Conservation (phyloP, 176 grass and related monocot species). For the Eleusine indica region DNA sequence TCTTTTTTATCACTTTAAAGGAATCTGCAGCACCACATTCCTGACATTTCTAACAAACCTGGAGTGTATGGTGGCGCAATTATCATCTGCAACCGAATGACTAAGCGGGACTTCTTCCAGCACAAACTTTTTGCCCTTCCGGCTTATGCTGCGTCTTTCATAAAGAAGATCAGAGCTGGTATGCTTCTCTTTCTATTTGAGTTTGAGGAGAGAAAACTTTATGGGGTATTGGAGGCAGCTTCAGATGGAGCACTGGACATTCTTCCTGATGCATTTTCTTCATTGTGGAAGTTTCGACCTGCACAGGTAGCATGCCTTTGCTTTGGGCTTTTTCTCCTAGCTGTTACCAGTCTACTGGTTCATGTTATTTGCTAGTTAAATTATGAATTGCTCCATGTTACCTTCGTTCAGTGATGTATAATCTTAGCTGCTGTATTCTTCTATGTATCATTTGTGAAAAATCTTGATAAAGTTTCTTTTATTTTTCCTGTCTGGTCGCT, state of each 20-base stretch:
- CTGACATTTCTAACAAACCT: constrained; percentile 40
- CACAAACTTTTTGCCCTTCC: constrained; percentile 58
- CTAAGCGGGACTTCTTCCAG: constrained; percentile 50
- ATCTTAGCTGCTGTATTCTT: background rate
- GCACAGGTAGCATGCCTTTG: constrained; percentile 50
- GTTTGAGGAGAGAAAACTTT: constrained; percentile 61
- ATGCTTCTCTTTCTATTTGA: constrained; percentile 75
- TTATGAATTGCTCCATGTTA: constrained; percentile 7
- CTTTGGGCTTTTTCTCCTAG: constrained; percentile 13
- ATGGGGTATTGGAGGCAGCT: constrained; percentile 67
- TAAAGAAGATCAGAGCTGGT: constrained; percentile 73
- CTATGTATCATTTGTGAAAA: background rate
- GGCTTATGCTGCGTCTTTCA: constrained; percentile 45
- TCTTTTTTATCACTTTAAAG: constrained; percentile 35
- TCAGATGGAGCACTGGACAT: constrained; percentile 65
- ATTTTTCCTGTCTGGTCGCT: constrained; percentile 20
- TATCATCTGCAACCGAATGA: constrained; percentile 54
- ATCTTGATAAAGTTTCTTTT: constrained; percentile 25
- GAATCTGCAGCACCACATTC: constrained; percentile 22
- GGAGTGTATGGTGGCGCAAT: constrained; percentile 61
- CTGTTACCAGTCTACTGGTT: constrained; percentile 25
- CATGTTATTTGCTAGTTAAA: constrained; percentile 30
- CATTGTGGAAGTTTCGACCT: constrained; percentile 39
- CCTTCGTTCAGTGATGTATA: background rate
- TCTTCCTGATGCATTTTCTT: constrained; percentile 49